Evolutionary conservation across 2,329 filamentous ascomycete genomes (phyloP).

Genomic region (Neofusicoccum umdonicola): DNA sequence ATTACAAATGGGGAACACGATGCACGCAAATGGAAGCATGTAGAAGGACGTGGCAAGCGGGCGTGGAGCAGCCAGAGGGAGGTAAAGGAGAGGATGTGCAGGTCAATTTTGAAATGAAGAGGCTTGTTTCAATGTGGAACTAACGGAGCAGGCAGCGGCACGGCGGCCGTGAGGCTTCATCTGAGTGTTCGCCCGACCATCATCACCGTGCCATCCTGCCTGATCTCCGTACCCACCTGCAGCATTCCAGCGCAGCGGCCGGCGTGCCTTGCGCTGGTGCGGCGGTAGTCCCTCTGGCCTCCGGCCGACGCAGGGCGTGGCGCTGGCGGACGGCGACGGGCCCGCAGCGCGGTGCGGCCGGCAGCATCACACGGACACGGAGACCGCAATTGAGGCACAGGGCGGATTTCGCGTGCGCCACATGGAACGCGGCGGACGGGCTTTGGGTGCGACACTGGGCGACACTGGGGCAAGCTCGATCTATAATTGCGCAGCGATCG

Average conservation of each 20-base stretch:
- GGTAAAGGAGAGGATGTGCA: background rate
- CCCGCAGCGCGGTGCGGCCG: background rate
- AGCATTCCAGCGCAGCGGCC: background rate
- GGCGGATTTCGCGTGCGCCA: too few relatives aligned
- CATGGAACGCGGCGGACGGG: too few relatives aligned
- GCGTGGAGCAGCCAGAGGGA: background rate
- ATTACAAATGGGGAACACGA: too few relatives aligned
- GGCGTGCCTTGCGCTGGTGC: background rate
- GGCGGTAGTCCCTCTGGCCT: background rate
- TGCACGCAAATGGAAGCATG: too few relatives aligned
- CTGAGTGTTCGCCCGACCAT: background rate
- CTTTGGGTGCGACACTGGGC: background rate
- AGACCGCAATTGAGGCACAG: background rate
- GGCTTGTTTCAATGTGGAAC: background rate
- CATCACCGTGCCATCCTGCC: constrained; percentile 3
- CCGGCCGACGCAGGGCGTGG: background rate
- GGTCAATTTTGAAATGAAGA: background rate
- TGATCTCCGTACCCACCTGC: background rate
- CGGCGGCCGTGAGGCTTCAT: background rate
- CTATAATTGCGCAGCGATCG: constrained; percentile 13
- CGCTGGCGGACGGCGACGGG: background rate
- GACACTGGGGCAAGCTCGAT: background rate
- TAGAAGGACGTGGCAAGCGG: too few relatives aligned
- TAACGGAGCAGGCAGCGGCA: background rate
- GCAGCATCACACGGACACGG: background rate